phyloP scores from a whole-genome alignment of 371 early-diverging fungal genomes.

The Mucor plumbeus region DNA sequence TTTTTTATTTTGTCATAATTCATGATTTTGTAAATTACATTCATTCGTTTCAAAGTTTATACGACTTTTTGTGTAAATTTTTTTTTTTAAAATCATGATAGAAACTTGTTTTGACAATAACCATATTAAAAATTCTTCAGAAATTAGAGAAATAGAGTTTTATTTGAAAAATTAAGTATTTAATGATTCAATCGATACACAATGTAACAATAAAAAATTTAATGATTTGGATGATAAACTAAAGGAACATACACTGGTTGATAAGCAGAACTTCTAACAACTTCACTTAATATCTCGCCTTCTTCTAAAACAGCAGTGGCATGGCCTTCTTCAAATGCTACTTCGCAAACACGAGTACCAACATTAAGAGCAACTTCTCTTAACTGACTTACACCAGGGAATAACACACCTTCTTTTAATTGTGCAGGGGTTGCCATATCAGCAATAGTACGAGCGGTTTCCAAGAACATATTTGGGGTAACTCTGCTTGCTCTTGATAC shows the following conservation, averaged over 20 bases:
- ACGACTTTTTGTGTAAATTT: too few species aligned
- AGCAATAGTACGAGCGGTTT: constrained; percentile 62
- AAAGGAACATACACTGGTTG: constrained; percentile 62
- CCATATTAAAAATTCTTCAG: too few species aligned
- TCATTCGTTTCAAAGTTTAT: too few species aligned
- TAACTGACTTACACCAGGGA: constrained; percentile 59
- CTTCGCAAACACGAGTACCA: constrained; percentile 63
- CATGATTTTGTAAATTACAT: too few species aligned
- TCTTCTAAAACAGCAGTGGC: constrained; percentile 49
- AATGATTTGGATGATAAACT: constrained; percentile 31
- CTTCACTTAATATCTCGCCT: constrained; percentile 51
- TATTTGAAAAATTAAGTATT: not conserved
- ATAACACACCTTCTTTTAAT: constrained; percentile 60
- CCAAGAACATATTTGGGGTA: constrained; percentile 62
- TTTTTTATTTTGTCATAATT: too few species aligned
- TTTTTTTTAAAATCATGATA: too few species aligned
- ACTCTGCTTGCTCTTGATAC: constrained; percentile 60
- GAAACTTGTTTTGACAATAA: too few species aligned
- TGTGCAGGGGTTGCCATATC: constrained; percentile 61
- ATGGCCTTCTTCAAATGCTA: constrained; percentile 62
- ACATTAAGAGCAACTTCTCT: constrained; percentile 58
- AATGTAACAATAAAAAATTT: not conserved
- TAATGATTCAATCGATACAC: too few species aligned
- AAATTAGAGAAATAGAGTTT: too few species aligned
- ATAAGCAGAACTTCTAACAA: constrained; percentile 58